Conservation (phyloP, 2,329 filamentous ascomycete genomes). For the Colletotrichum sp. region DNA sequence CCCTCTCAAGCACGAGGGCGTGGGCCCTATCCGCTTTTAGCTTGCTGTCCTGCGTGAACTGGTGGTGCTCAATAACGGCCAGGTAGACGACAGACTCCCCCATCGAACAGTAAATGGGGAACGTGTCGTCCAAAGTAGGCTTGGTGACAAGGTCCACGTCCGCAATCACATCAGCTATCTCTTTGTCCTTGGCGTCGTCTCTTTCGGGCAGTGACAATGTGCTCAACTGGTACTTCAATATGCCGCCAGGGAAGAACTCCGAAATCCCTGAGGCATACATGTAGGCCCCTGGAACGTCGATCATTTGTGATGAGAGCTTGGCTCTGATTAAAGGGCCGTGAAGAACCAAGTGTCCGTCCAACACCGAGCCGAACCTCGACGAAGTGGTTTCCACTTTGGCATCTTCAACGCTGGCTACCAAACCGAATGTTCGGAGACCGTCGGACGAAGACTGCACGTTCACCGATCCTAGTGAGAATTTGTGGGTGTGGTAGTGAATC, state of each 20-base stretch:
- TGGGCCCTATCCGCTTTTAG: not conserved
- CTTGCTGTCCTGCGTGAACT: not conserved
- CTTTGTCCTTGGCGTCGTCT: not conserved
- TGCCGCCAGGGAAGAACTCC: not conserved
- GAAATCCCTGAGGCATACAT: not conserved
- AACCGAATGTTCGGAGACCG: not conserved
- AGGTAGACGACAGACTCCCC: not conserved
- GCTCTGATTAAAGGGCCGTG: not conserved
- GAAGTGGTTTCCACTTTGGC: not conserved
- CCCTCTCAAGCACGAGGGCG: not conserved
- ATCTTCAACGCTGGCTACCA: not conserved
- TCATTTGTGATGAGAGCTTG: not conserved
- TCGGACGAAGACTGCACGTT: not conserved
- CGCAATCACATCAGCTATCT: not conserved
- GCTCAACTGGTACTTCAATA: not conserved
- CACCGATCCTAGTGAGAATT: not conserved
- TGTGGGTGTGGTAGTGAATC: not conserved
- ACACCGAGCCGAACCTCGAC: not conserved
- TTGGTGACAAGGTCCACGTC: not conserved
- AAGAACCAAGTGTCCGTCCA: not conserved
- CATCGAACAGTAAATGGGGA: not conserved
- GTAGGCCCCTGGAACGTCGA: not conserved
- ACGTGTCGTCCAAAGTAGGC: not conserved
- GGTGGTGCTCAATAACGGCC: not conserved
- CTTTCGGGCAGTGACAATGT: not conserved